Base-by-base conservation (phyloP, 257 asterid genomes). In the Solanum commersonii region DNA sequence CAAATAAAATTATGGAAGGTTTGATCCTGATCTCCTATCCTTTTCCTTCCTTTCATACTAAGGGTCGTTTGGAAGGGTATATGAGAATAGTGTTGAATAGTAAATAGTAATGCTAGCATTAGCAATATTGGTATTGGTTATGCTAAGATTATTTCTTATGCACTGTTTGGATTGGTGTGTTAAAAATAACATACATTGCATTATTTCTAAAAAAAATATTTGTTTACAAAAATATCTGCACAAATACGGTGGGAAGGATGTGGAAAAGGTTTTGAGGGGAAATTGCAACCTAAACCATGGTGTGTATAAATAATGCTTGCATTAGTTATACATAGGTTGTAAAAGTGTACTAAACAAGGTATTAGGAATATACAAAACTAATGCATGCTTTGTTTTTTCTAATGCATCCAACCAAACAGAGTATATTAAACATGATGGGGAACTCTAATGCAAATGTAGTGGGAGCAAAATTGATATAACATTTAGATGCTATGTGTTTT, bases 1-100 rank as follows among this genome's bases (percentile, higher is more conserved):
- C 92, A 27, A 89, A 90, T 33, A 87, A 91, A 74, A 33, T 22
- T 52, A 84, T 77, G 84, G 82, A 89, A 91, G 96, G 96, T 93
- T 73, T 87, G 85, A 40, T 68, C 82, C 63, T 67, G 79, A 37
- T 40, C 65, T 46, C 63, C 82, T 65, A n/a, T 65, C 59, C 38
- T 25, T 70, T 20, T 70, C 67, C 22, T 68, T 29, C 44, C 87
- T 67, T 67, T 40, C 65, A 85, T 13, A 82, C 31, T 31, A 29
- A 74, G 11, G 44, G 42, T 27, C 3, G 2, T 70, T 70, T 14
- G 5, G 37, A 15, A 70, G 23, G 77, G 23, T 71, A 16, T 68
- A 31, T 71, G 20, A 31, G 23, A 70, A 70, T 68, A 70, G 38
- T 70, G 12, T 67, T 67, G 0, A 27, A 27, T 67, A 25, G 74